A percentile compares a stretch with the other conserved stretches of the same genome.
Evolutionary conservation across 2,329 filamentous ascomycete species (phyloP).

Genomic region (Exutisphaerella laricina): DNA sequence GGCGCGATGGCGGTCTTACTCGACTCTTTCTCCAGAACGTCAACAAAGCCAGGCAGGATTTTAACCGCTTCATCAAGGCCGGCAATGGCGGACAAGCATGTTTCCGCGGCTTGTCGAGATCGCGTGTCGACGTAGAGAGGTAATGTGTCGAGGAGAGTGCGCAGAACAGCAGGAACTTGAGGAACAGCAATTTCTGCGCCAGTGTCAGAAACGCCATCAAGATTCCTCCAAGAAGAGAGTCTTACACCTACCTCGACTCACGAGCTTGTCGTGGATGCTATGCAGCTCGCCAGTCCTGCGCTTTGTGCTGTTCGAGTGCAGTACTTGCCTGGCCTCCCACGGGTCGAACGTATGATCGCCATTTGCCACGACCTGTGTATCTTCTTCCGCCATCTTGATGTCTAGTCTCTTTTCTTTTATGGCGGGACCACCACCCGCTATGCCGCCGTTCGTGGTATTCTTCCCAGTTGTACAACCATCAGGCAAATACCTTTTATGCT

Average conservation of each 20-base stretch:
- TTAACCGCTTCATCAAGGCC: constrained; percentile 52
- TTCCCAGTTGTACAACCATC: not conserved
- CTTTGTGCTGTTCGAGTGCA: constrained; percentile 47
- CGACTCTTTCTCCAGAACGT: constrained; percentile 64
- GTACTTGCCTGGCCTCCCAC: constrained; percentile 31
- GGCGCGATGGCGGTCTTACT: constrained; percentile 71
- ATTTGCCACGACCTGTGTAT: constrained; percentile 15
- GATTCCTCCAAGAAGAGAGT: constrained; percentile 3
- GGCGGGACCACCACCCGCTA: too few relatives aligned
- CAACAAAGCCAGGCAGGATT: constrained; percentile 59
- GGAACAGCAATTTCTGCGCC: constrained; percentile 17
- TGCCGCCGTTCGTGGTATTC: not conserved
- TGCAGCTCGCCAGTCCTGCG: constrained; percentile 42
- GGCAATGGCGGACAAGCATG: constrained; percentile 67
- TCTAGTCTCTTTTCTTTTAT: too few relatives aligned
- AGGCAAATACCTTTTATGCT: not conserved
- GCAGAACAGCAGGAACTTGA: constrained; percentile 41
- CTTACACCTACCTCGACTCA: constrained; percentile 38
- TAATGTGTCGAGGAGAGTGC: constrained; percentile 79
- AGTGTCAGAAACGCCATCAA: constrained; percentile 12
- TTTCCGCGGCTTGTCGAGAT: constrained; percentile 76
- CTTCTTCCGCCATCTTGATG: constrained; percentile 23
- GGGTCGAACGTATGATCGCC: constrained; percentile 20
- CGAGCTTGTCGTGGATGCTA: constrained; percentile 40
- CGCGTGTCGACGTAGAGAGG: constrained; percentile 78